Evolutionary conservation across 176 grass and related monocot species (phyloP), one percentile per base, ranked within the genome.

Genomic region (Dendrocalamus sinicus): DNA sequence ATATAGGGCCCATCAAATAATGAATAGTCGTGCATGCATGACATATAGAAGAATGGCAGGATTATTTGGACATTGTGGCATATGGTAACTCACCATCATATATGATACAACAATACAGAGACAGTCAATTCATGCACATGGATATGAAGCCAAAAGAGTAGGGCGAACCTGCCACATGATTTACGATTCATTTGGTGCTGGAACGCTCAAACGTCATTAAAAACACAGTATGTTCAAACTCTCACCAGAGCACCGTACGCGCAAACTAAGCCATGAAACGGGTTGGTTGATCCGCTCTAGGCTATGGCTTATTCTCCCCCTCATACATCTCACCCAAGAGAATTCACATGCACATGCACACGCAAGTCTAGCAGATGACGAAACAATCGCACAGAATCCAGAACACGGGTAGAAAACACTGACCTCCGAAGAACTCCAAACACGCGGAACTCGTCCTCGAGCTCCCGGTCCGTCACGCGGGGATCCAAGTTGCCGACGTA

Each of bases 381-480:
- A 9, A 20, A 67, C 7, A 65, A 75, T 14, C 26, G 44, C 32
- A 16, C 5, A 20, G 3, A 50, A 62, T 62, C 16, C 2, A 86
- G 9, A 81, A 0, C 4, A 81, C 7, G 54, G 7, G 77, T 55
- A 15, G 44, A 45, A 79, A 50, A 26, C 40, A 68, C 80, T 81
- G 24, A 97, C 95, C 95, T 94, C 30, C 90, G 84, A 69, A 97
- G 87, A 68, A 94, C 92, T 35, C 95, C 95, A 30, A 90, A 94
- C 30, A 72, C 66, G 52, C 92, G 92, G 87, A 97, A 97, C 82
- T 97, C 92, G 78, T 97, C 92, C 90, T 94, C 92, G 22, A 94
- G 68, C 76, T 92, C 95, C 70, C 90, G 78, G 79, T 86, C 92
- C 0, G 84, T 88, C 79, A 89, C 88, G 12, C 86, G 86, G 22